Evolutionary conservation across 2,329 filamentous ascomycete genomes (phyloP), one percentile per base, ranked within the genome.

Genomic region (Aspergillus viridinutans): DNA sequence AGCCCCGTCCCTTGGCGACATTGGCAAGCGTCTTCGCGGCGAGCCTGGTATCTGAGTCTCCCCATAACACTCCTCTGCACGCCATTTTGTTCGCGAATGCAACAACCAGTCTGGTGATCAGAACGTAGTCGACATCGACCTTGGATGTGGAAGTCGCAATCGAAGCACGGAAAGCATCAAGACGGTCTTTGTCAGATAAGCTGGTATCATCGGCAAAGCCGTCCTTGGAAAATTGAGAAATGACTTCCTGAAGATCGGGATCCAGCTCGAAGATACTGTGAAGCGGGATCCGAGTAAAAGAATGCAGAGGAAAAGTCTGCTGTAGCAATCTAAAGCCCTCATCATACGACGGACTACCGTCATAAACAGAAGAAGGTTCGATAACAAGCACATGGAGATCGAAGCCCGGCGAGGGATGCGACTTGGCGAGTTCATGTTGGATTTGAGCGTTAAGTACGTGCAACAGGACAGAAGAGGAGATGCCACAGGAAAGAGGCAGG

Each of bases 1-100:
- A 92, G 0, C 93, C 94, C 50, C 93, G 84, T 1, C 94, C 94
- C 75, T 96, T 97, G 25, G 93, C 92, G 2, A 93, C 92, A 75
- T 94, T 90, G 6, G 90, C 82, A 14, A 99, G 83, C 0, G 91
- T 90, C 67, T 90, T 86, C 64, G 93, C 90, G 3, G 94, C 93
- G 29, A 99, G 85, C 17, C 87, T 85, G 4, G 92, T 97, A 21
- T 94, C 96, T 63, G 86, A 95, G 74, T 93, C 87, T 23, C 90
- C 92, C 73, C 94, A 88, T 1, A 97, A 75, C 45, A 97, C 81
- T 12, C 85, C 86, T 61, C 88, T 83, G 70, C 87, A 94, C 12
- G 69, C 75, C 28, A 81, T 75, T 17, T 77, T 72, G 59, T 83
- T 80, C 9, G 90, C 89, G 48, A 85, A 78, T 48, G 84, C 77